These are phyloP conservation scores for Pseudovirgaria hyperparasitica DNA, from an alignment of 2,329 filamentous ascomycete species.

Conservation along the genomic window DNA sequence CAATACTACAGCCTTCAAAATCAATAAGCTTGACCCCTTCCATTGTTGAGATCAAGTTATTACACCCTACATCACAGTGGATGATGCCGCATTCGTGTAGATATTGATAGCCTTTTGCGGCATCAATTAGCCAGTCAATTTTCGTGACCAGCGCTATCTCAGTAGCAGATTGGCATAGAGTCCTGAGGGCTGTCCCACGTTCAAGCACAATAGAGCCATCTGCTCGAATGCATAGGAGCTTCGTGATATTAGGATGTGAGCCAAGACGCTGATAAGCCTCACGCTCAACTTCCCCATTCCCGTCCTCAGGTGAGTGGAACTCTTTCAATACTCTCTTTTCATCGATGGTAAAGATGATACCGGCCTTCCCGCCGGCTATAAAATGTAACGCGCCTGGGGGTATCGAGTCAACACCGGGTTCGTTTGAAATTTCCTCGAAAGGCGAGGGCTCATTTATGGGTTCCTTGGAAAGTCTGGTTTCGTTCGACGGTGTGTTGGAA, in stretches of 20 bases:
- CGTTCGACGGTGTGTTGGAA: too few species aligned
- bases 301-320: conserved; percentile 2
- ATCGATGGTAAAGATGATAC: conserved; percentile 5
- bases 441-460: too few species aligned
- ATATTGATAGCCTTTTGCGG: conserved; percentile 1
- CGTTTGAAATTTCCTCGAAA: too few species aligned
- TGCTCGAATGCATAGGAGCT: conserved; percentile 1
- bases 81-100: conserved; percentile 2
- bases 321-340: conserved; percentile 6
- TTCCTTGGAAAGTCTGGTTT: too few species aligned
- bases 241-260: conserved; percentile 4
- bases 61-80: conserved; percentile 3
- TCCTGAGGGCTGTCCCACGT: conserved; percentile 3
- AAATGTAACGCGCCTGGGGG: conserved; percentile 1
- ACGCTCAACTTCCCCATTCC: conserved; percentile 5
- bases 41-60: conserved; percentile 1
- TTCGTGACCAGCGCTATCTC: conserved; percentile 3
- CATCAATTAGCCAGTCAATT: conserved; percentile 3
- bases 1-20: conserved; percentile 5
- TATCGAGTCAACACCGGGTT: too few species aligned
- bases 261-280: conserved; percentile 5
- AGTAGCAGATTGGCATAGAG: conserved; percentile 1
- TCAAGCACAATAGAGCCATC: conserved; percentile 4
- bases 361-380: conserved; percentile 4
- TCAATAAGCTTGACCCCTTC: background rate